Conservation (phyloP, 2,329 filamentous ascomycete genomes). For the Alternaria consortialis region DNA sequence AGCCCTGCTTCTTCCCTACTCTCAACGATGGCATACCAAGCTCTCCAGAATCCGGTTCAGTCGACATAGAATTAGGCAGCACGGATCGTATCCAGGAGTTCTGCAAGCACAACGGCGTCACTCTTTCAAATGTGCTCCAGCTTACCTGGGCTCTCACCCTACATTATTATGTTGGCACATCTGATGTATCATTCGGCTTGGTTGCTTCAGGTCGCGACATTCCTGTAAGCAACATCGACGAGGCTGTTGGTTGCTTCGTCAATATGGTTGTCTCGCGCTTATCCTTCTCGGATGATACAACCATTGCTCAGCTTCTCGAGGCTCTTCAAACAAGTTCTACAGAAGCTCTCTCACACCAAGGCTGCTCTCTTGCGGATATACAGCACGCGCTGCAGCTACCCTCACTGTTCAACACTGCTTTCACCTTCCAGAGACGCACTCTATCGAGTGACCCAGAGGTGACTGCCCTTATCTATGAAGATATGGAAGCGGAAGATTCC, state of each 20-base stretch:
- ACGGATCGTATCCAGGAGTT: conserved; percentile 39
- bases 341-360: conserved; percentile 59
- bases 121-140: conserved; percentile 61
- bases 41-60: conserved; percentile 48
- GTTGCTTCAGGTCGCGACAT: conserved; percentile 64
- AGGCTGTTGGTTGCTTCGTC: conserved; percentile 63
- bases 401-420: conserved; percentile 50
- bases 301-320: conserved; percentile 54
- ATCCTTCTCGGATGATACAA: conserved; percentile 46
- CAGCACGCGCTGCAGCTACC: conserved; percentile 48
- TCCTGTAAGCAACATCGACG: conserved; percentile 58
- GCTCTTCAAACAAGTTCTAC: conserved; percentile 59
- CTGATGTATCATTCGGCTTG: conserved; percentile 64
- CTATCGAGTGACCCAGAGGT: conserved; percentile 34
- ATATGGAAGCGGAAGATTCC: conserved; percentile 48
- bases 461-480: conserved; percentile 42
- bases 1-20: conserved; percentile 59
- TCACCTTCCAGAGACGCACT: conserved; percentile 47
- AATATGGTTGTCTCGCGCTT: conserved; percentile 65
- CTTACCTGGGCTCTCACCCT: conserved; percentile 63
- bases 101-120: conserved; percentile 55
- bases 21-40: conserved; percentile 47
- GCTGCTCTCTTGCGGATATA: conserved; percentile 55
- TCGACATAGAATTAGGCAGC: conserved; percentile 53
- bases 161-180: conserved; percentile 57